Conservation (phyloP, 2,329 filamentous ascomycete genomes). For the Fusarium transvaalense region DNA sequence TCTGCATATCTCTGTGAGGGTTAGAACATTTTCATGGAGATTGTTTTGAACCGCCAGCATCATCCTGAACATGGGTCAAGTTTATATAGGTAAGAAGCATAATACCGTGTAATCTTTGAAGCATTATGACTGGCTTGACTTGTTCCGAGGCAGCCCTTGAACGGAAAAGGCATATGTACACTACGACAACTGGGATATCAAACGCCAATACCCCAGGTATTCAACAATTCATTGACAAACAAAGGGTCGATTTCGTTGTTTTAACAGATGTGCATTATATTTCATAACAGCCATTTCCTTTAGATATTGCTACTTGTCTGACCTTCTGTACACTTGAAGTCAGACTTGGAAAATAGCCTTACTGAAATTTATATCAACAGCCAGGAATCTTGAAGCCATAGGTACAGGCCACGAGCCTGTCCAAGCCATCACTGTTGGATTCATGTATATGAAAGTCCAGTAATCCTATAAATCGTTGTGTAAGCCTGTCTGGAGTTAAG, state of each 20-base stretch:
- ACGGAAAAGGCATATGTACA: neutral
- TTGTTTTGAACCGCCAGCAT: too few relatives aligned
- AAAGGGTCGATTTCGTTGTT: too few relatives aligned
- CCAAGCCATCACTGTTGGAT: neutral
- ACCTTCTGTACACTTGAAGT: neutral
- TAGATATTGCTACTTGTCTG: neutral
- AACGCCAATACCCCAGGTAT: neutral
- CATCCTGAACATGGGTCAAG: neutral
- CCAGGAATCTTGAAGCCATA: neutral
- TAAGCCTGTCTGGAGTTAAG: neutral
- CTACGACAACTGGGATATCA: neutral
- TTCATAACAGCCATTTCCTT: neutral
- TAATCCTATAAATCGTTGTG: neutral
- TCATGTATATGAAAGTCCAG: too few relatives aligned
- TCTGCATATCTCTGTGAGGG: too few relatives aligned
- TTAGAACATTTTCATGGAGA: too few relatives aligned
- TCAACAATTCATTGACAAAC: too few relatives aligned
- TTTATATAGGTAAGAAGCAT: neutral
- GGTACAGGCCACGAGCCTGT: neutral
- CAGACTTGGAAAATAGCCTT: too few relatives aligned
- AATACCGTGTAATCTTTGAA: too few relatives aligned
- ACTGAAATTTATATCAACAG: neutral
- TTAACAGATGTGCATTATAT: too few relatives aligned
- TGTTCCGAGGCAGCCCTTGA: neutral
- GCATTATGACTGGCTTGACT: neutral